Percentiles rank a stretch among this genome's conserved stretches.
phyloP scores from a whole-genome alignment of 805 yeast species.

The Cyberlindnera galapagoensis region DNA sequence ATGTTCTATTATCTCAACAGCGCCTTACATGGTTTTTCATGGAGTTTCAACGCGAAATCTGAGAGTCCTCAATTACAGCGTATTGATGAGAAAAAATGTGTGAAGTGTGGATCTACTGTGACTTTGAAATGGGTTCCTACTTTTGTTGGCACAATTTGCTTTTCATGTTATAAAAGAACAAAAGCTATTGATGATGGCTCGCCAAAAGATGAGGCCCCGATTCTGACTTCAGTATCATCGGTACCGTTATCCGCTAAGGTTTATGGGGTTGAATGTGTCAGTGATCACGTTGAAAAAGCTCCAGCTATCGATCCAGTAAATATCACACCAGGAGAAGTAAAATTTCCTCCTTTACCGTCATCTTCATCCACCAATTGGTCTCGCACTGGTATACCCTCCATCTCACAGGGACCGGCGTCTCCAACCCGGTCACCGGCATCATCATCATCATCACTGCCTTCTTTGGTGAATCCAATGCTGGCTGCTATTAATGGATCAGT shows the following conservation, averaged over 20 bases:
- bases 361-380: conserved; percentile 3
- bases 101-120: conserved; percentile 2
- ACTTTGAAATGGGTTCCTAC: conserved; percentile 15
- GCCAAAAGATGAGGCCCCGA: conserved; percentile 3
- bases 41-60: neutral
- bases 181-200: conserved; percentile 1
- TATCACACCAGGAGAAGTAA: conserved; percentile 2
- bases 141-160: conserved; percentile 8
- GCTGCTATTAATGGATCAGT: no score
- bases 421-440: neutral
- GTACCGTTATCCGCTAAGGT: conserved; percentile 1
- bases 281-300: neutral
- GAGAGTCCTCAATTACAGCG: neutral
- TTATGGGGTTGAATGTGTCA: conserved; percentile 2
- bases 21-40: conserved; percentile 1
- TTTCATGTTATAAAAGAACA: conserved; percentile 5
- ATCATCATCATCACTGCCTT: no score
- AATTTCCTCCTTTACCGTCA: neutral
- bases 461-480: no score
- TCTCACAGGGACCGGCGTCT: conserved; percentile 1
- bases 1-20: conserved; percentile 32
- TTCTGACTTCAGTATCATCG: neutral
- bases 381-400: conserved; percentile 5
- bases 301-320: conserved; percentile 2
- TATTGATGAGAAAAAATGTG: conserved; percentile 1